A percentile compares a stretch with the other conserved stretches of the same genome.
These are phyloP conservation scores for Ochetophila trinervis DNA, from an alignment of 306 rosid genomes.

Conservation along the genomic window DNA sequence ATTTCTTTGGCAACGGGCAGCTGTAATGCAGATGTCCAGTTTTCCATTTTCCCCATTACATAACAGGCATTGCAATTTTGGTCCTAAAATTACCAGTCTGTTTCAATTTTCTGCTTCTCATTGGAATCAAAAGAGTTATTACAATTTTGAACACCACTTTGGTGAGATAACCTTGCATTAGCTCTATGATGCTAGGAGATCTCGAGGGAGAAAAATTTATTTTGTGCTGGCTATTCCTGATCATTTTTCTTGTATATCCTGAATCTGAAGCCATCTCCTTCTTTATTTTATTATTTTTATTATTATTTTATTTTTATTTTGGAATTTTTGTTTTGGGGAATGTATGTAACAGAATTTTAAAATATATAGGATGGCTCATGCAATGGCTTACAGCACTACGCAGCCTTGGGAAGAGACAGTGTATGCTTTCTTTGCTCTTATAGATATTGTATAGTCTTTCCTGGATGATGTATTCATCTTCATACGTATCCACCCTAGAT, in stretches of 20 bases:
- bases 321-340: not conserved
- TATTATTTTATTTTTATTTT: conserved; percentile 5
- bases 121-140: too few species aligned
- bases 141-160: too few species aligned
- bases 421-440: conserved; percentile 42
- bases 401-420: conserved; percentile 79
- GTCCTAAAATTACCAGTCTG: too few species aligned
- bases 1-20: not conserved
- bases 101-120: too few species aligned
- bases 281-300: conserved; percentile 1
- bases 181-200: too few species aligned
- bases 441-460: not conserved
- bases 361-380: conserved; percentile 82
- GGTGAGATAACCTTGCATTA: too few species aligned
- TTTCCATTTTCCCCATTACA: not conserved
- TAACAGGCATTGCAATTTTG: not conserved
- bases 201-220: too few species aligned
- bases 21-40: too few species aligned
- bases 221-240: not conserved
- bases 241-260: conserved; percentile 5
- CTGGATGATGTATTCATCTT: not conserved
- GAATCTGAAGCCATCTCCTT: conserved; percentile 1
- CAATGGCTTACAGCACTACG: conserved; percentile 90
- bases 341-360: conserved; percentile 19
- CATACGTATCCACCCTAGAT: conserved; percentile 6